These are phyloP conservation scores for Phaseolus lunatus DNA, from an alignment of 306 rosid species.

Conservation along the genomic window DNA sequence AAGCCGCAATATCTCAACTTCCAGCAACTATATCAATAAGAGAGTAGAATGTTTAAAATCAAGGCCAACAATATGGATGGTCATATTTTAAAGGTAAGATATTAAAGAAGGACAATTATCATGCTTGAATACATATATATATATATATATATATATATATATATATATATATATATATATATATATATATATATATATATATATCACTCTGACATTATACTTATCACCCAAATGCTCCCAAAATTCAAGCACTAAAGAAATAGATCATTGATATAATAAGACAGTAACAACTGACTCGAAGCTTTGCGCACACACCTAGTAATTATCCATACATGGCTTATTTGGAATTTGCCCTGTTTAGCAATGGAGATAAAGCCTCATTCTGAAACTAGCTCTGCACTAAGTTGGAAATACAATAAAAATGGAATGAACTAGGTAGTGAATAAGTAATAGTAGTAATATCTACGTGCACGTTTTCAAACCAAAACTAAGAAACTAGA, in stretches of 20 bases:
- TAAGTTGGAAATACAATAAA: conserved; percentile 40
- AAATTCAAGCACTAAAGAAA: conserved; percentile 61
- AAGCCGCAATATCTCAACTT: no score
- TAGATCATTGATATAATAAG: conserved; percentile 37
- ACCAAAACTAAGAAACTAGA: conserved; percentile 39
- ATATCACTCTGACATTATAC: no score
- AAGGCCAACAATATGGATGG: no score
- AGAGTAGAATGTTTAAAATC: no score
- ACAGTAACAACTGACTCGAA: conserved; percentile 39
- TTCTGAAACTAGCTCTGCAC: conserved; percentile 26
- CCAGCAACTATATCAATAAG: no score
- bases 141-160: no score
- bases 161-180: no score
- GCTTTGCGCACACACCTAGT: conserved; percentile 34
- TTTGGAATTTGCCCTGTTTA: conserved; percentile 45
- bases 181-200: no score
- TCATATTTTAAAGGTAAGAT: no score
- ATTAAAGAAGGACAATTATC: no score
- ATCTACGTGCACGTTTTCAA: conserved; percentile 31
- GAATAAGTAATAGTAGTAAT: neutral
- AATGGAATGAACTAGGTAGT: conserved; percentile 31
- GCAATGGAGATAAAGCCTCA: conserved; percentile 40
- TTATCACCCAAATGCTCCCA: conserved; percentile 60
- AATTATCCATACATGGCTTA: conserved; percentile 41
- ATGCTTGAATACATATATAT: no score